phyloP scores from a whole-genome alignment of 345 rosid species.

The Euphorbia lathyris region DNA sequence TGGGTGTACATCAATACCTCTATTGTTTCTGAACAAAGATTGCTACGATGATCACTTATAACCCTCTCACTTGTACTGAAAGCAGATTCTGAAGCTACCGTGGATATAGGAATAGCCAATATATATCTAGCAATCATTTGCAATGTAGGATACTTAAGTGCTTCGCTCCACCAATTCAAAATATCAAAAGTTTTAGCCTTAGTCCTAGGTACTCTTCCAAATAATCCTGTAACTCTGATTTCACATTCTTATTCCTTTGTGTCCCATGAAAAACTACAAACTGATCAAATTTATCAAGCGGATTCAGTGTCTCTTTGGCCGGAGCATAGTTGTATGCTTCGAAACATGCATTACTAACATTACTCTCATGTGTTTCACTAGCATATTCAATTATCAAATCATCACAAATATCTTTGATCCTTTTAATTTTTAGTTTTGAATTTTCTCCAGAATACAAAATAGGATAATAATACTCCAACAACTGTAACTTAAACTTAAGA shows the following conservation, averaged over 20 bases:
- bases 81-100: background rate
- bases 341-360: too few relatives aligned
- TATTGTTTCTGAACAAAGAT: background rate
- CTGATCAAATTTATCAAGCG: background rate
- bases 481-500: too few relatives aligned
- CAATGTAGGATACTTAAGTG: background rate
- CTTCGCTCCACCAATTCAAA: background rate
- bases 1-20: background rate
- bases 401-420: background rate
- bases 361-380: background rate
- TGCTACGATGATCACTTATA: background rate
- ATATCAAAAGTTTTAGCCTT: background rate
- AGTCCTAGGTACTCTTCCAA: background rate
- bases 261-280: background rate
- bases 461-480: too few relatives aligned
- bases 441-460: too few relatives aligned
- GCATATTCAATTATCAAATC: background rate
- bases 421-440: too few relatives aligned
- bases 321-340: too few relatives aligned
- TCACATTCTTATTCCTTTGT: too few relatives aligned
- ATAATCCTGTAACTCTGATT: background rate
- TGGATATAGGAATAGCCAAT: background rate
- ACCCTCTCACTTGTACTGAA: background rate
- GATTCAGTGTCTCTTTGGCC: background rate
- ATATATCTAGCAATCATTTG: constrained; percentile 2